phyloP scores from a whole-genome alignment of 2,329 filamentous ascomycete species.

The Beauveria caledonica region DNA sequence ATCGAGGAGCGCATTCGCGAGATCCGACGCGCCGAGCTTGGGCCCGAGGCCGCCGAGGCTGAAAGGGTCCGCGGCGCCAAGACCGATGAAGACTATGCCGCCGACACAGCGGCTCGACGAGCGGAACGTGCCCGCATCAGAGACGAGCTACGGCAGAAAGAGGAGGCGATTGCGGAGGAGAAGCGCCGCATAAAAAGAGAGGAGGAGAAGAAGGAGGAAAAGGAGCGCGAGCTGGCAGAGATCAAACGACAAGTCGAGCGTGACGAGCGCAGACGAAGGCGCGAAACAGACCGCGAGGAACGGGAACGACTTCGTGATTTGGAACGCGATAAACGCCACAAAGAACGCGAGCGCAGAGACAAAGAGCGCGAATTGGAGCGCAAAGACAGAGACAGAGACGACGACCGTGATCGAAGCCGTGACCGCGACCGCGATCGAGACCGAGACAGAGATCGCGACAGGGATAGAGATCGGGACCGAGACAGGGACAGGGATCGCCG shows the following conservation, averaged over 20 bases:
- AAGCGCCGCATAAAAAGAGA: conserved; percentile 50
- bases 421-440: conserved; percentile 31
- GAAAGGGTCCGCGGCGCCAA: conserved; percentile 60
- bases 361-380: conserved; percentile 26
- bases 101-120: conserved; percentile 53
- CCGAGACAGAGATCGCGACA: conserved; percentile 21
- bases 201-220: conserved; percentile 43
- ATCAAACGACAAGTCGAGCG: conserved; percentile 41
- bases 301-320: conserved; percentile 38
- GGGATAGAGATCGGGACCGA: conserved; percentile 22
- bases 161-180: conserved; percentile 54
- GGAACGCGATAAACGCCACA: conserved; percentile 32
- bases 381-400: neutral
- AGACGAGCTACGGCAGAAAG: conserved; percentile 50
- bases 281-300: conserved; percentile 48
- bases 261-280: conserved; percentile 40
- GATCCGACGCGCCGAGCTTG: conserved; percentile 59
- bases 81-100: conserved; percentile 65
- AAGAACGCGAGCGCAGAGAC: conserved; percentile 31
- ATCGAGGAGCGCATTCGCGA: conserved; percentile 65
- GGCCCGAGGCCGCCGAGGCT: conserved; percentile 56
- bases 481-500: conserved; percentile 24
- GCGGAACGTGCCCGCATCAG: conserved; percentile 53
- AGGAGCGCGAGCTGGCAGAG: conserved; percentile 41
- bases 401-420: conserved; percentile 14